These are phyloP conservation scores for Cladosporium sp. DNA, from an alignment of 2,329 filamentous ascomycete genomes.

Conservation along the genomic window DNA sequence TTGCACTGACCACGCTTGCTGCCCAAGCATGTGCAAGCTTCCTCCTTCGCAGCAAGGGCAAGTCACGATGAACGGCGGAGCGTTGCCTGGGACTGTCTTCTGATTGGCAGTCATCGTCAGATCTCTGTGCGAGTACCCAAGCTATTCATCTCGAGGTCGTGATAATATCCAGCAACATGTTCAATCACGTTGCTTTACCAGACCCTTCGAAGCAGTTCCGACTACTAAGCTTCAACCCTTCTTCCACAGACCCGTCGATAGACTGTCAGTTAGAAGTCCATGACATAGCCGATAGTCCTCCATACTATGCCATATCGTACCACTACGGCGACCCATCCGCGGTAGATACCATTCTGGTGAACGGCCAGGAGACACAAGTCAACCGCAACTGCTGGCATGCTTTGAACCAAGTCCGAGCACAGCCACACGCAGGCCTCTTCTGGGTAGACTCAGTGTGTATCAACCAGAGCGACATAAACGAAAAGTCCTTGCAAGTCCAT, in stretches of 20 bases:
- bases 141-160: background rate
- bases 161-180: background rate
- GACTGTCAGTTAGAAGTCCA: background rate
- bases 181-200: background rate
- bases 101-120: background rate
- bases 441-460: slow-evolving; percentile 24
- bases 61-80: background rate
- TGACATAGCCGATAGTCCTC: background rate
- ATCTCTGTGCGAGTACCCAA: background rate
- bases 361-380: background rate
- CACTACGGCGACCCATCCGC: background rate
- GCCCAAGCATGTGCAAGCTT: background rate
- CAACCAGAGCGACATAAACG: slow-evolving; percentile 20
- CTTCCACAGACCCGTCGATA: background rate
- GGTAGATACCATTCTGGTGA: background rate
- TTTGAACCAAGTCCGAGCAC: background rate
- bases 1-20: background rate
- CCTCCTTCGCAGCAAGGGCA: background rate
- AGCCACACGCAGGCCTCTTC: background rate
- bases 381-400: slow-evolving; percentile 4
- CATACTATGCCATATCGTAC: slow-evolving; percentile 1
- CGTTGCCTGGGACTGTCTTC: background rate
- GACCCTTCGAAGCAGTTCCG: background rate
- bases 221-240: background rate
- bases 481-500: slow-evolving; percentile 20